Evolutionary conservation across 2,329 filamentous ascomycete species (phyloP).

Genomic region (Xylariaceae sp.): DNA sequence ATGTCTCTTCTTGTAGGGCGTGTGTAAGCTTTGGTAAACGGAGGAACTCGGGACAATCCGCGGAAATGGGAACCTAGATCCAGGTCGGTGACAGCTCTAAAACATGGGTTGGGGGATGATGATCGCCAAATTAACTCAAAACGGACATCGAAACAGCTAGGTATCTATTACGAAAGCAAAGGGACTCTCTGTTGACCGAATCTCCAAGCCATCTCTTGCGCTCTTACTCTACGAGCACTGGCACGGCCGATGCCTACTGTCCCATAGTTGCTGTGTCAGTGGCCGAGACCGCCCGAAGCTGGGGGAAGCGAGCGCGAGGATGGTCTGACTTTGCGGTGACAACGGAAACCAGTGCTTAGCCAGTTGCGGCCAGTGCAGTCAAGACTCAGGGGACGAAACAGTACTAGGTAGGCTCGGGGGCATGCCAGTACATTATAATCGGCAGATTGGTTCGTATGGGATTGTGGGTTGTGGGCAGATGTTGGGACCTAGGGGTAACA

Average conservation of each 20-base stretch:
- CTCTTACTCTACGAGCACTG: too few species aligned
- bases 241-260: constrained; percentile 14
- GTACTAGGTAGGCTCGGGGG: constrained; percentile 2
- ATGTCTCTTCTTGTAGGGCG: constrained; percentile 16
- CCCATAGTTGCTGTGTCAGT: constrained; percentile 20
- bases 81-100: constrained; percentile 10
- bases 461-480: constrained; percentile 14
- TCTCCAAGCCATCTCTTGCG: too few species aligned
- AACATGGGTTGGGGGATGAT: constrained; percentile 10
- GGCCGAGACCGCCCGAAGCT: constrained; percentile 31
- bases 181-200: too few species aligned
- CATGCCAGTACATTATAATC: constrained; percentile 3
- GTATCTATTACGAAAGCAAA: too few species aligned
- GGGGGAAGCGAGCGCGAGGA: constrained; percentile 25
- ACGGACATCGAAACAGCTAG: too few species aligned
- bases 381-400: constrained; percentile 7
- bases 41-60: constrained; percentile 12
- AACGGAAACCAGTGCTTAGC: constrained; percentile 17
- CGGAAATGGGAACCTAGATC: not conserved
- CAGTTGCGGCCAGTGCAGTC: constrained; percentile 5
- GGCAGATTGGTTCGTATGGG: too few species aligned
- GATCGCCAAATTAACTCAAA: too few species aligned
- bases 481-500: not conserved
- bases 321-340: constrained; percentile 27
- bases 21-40: constrained; percentile 10